Evolutionary conservation across 2,329 filamentous ascomycete genomes (phyloP).

Genomic region (Thelonectria olida): DNA sequence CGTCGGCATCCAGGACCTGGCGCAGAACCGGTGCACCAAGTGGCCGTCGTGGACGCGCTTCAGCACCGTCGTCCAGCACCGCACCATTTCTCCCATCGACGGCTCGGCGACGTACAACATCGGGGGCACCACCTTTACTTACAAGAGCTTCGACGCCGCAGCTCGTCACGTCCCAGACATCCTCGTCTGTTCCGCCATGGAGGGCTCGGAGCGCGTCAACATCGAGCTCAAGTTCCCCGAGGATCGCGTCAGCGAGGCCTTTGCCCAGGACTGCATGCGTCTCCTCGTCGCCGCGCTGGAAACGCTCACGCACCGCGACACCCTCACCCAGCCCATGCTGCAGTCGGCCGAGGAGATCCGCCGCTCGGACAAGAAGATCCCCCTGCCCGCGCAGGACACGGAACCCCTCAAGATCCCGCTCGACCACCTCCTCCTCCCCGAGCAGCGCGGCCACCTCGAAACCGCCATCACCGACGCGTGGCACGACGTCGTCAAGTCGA

Average conservation of each 20-base stretch:
- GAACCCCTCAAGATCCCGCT: constrained; percentile 28
- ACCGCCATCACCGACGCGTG: constrained; percentile 54
- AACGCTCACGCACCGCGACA: constrained; percentile 55
- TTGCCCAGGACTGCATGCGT: constrained; percentile 56
- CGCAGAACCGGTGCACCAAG: constrained; percentile 59
- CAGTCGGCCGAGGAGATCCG: constrained; percentile 53
- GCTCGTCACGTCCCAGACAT: constrained; percentile 56
- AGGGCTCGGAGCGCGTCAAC: constrained; percentile 48
- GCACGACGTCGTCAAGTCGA: constrained; percentile 54
- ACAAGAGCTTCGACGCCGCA: constrained; percentile 52
- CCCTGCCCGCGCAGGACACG: constrained; percentile 43
- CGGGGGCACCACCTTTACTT: constrained; percentile 55
- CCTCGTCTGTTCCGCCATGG: constrained; percentile 53
- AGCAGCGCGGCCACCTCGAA: constrained; percentile 53
- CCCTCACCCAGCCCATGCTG: constrained; percentile 56
- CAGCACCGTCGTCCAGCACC: constrained; percentile 64
- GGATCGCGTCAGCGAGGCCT: constrained; percentile 50
- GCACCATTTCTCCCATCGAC: constrained; percentile 41
- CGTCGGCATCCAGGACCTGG: constrained; percentile 60
- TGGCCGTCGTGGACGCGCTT: constrained; percentile 65
- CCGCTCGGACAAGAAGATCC: constrained; percentile 51
- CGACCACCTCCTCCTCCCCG: constrained; percentile 45
- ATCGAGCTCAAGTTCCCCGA: constrained; percentile 58
- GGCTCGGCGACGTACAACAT: constrained; percentile 55
- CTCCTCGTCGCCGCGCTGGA: constrained; percentile 57